Evolutionary conservation across 768 basidiomycete species (phyloP).

Genomic region (Russula sp.): DNA sequence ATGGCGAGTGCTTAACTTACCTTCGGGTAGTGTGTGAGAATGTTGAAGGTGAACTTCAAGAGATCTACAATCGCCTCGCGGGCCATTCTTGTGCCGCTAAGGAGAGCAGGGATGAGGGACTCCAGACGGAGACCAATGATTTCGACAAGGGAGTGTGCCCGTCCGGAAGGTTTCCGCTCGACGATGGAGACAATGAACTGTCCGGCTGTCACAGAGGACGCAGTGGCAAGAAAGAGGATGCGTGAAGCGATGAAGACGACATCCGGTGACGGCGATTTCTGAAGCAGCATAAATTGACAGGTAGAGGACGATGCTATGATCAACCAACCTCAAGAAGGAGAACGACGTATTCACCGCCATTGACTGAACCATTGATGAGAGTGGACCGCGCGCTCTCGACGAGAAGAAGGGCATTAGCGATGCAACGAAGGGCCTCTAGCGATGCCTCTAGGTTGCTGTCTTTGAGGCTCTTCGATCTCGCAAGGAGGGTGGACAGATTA

Average conservation of each 20-base stretch:
- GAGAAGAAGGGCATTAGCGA: conserved; percentile 78
- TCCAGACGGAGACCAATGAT: conserved; percentile 63
- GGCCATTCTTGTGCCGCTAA: conserved; percentile 51
- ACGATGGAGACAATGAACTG: conserved; percentile 55
- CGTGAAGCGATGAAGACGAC: conserved; percentile 72
- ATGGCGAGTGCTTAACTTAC: conserved; percentile 38
- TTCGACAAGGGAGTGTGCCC: conserved; percentile 52
- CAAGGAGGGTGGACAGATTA: conserved; percentile 58
- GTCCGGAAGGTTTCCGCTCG: conserved; percentile 57
- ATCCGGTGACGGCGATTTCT: conserved; percentile 64
- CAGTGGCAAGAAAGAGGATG: conserved; percentile 72
- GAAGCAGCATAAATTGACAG: conserved; percentile 1
- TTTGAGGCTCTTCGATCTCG: conserved; percentile 51
- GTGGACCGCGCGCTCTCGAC: conserved; percentile 58
- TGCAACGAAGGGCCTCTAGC: conserved; percentile 67
- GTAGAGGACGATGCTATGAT: background rate
- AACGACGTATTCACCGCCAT: conserved; percentile 58
- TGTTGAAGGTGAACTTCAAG: conserved; percentile 81
- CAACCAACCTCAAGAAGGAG: conserved; percentile 56
- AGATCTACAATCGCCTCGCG: conserved; percentile 78
- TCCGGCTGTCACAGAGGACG: conserved; percentile 47
- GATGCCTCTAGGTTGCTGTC: conserved; percentile 53
- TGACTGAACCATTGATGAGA: conserved; percentile 56
- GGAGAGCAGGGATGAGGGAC: conserved; percentile 47
- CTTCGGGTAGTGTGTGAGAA: conserved; percentile 79